Base-by-base conservation (phyloP, 2,329 filamentous ascomycete genomes). In the Colletotrichum sansevieriae region DNA sequence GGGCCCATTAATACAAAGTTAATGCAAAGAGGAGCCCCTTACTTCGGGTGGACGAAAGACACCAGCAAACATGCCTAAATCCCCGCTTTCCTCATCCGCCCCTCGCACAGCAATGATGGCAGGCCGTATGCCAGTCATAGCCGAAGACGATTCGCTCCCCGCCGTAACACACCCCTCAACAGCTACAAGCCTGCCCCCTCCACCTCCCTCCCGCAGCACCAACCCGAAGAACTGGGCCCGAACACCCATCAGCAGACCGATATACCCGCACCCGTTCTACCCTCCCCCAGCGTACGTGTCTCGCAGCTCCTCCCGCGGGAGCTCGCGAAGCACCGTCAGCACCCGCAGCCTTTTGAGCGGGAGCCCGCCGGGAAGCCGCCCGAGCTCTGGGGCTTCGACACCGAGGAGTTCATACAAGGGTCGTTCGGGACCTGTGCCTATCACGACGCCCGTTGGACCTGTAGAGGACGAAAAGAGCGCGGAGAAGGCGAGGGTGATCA, bases 61-160 rank as follows among this genome's bases (percentile, higher is more conserved):
- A 41, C 33, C 15, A 51, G 15, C 52, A 39, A 62, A 12, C 13
- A 71, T 72, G 63, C 71, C 71, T 68, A 71, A 72, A 62, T 35
- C 65, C 56, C 33, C 63, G 52, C 20, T 71, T 68, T 49, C 63
- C 47, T 41, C 71, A 69, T 49, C 65, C 29, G 70, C 67, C 68
- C 8, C 29, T 29, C 71, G 76, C 57, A 71, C 74, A 54, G 74
- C 75, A 49, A 70, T 76, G 55, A 72, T 70, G 69, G 72, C 77
- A 56, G 74, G 75, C 39, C 74, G 75, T 43, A 76, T 83, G 75
- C 79, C 80, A 20, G 74, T 80, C 62, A 80, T 82, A 63, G 74
- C 74, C 35, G 80, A 83, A 73, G 75, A 80, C 70, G 77, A 78
- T 46, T 46, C 64, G 6, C 18, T 63, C 29, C 37, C 63, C 2